Evolutionary conservation across 164 flowering plant genomes (phyloP).

Genomic region (Magnolia sinica): DNA sequence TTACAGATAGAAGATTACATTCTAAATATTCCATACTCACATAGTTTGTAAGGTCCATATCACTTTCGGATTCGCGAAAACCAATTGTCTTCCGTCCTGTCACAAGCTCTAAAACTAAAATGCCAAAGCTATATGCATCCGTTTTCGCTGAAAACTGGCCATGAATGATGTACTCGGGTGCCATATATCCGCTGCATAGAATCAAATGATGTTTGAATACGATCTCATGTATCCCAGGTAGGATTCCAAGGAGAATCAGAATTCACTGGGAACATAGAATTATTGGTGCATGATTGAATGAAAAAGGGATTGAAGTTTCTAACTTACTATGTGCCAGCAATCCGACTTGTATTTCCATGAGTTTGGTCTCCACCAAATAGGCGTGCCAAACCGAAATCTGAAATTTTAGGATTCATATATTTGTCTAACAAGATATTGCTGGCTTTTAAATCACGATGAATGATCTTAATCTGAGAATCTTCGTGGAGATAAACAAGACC

Average conservation of each 20-base stretch:
- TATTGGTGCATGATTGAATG: too few relatives aligned
- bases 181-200: conserved; percentile 6
- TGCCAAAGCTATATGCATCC: conserved; percentile 4
- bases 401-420: conserved; percentile 41
- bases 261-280: not conserved
- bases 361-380: conserved; percentile 29
- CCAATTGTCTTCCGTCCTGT: not conserved
- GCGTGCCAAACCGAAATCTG: conserved; percentile 57
- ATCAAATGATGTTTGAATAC: not conserved
- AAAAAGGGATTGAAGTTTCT: too few relatives aligned
- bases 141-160: conserved; percentile 1
- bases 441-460: conserved; percentile 58
- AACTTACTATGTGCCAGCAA: conserved; percentile 40
- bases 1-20: too few relatives aligned
- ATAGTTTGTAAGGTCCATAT: not conserved
- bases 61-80: not conserved
- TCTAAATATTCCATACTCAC: too few relatives aligned
- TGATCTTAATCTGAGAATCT: conserved; percentile 45
- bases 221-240: too few relatives aligned
- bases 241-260: too few relatives aligned
- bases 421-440: conserved; percentile 49
- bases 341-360: conserved; percentile 20
- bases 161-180: not conserved
- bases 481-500: conserved; percentile 60
- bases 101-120: conserved; percentile 4